Base-by-base conservation (phyloP, 2,329 filamentous ascomycete species). In the Penicillium sp. region DNA sequence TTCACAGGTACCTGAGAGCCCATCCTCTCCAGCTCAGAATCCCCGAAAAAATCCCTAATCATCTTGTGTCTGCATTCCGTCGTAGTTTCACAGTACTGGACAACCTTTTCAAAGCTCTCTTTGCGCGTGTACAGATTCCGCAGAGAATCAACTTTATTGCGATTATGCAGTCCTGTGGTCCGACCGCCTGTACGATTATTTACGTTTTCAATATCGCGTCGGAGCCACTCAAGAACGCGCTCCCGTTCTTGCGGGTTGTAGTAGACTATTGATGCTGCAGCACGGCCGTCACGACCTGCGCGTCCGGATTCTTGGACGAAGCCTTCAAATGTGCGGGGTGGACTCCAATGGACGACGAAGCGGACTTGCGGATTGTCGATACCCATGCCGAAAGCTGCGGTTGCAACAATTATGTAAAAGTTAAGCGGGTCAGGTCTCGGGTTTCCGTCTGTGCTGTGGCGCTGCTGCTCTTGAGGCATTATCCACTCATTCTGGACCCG, bases 231-330 rank as follows among this genome's bases (percentile, higher is more conserved):
- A 9, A 84, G 86, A 9, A 91, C 87, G 1, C 92, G 86, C 71
- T 97, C 91, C 29, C 92, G 84, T 72, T 97, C 93, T 75, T 96
- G 91, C 13, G 91, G 87, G 63, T 89, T 93, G 78, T 97, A 98
- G 77, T 97, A 97, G 58, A 98, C 81, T 58, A 97, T 91, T 72
- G 93, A 97, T 64, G 90, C 87, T 35, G 90, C 90, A 0, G 93
- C 93, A 65, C 94, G 93, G 26, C 92, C 92, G 70, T 98, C 94
- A 46, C 94, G 87, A 0, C 94, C 94, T 6, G 93, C 94, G 45
- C 94, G 90, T 0, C 94, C 94, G 2, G 92, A 93, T 83, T 98
- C 94, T 78, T 98, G 94, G 71, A 97, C 97, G 74, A 95, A 97
- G 1, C 93, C 92, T 75, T 98, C 94, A 74, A 98, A 97, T 3